Evolutionary conservation across 768 basidiomycete species (phyloP).

Genomic region (Boletus edulis): DNA sequence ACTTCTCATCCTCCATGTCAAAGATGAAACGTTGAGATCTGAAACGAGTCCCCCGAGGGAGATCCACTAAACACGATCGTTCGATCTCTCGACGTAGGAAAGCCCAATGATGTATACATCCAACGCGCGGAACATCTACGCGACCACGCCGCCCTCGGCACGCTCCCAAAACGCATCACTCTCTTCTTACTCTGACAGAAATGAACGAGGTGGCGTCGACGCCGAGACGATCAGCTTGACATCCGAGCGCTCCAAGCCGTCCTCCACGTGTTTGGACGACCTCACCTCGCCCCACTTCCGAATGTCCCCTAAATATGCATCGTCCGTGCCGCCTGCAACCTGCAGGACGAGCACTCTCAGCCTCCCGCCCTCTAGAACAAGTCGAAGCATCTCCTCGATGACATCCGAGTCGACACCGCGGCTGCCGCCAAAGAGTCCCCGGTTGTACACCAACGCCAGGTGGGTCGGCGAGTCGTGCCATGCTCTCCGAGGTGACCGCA

Average conservation of each 20-base stretch:
- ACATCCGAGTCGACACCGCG: background rate
- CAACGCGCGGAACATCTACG: background rate
- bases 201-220: background rate
- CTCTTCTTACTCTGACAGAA: conserved; percentile 9
- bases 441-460: conserved; percentile 12
- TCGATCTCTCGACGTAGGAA: too few species aligned
- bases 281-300: conserved; percentile 3
- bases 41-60: too few species aligned
- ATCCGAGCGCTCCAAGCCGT: background rate
- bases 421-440: background rate
- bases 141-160: background rate
- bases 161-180: conserved; percentile 11
- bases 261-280: background rate
- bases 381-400: conserved; percentile 2
- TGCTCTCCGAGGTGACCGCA: too few species aligned
- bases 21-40: too few species aligned
- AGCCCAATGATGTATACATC: too few species aligned
- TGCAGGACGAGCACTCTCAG: conserved; percentile 9
- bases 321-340: conserved; percentile 2
- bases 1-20: too few species aligned
- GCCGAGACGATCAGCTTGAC: background rate
- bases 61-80: too few species aligned
- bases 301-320: conserved; percentile 7
- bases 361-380: conserved; percentile 2
- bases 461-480: conserved; percentile 10